A percentile compares a stretch with the other conserved stretches of the same genome.
These are phyloP conservation scores for Neurospora sublineolata DNA, from an alignment of 495 filamentous ascomycete genomes.

Conservation along the genomic window DNA sequence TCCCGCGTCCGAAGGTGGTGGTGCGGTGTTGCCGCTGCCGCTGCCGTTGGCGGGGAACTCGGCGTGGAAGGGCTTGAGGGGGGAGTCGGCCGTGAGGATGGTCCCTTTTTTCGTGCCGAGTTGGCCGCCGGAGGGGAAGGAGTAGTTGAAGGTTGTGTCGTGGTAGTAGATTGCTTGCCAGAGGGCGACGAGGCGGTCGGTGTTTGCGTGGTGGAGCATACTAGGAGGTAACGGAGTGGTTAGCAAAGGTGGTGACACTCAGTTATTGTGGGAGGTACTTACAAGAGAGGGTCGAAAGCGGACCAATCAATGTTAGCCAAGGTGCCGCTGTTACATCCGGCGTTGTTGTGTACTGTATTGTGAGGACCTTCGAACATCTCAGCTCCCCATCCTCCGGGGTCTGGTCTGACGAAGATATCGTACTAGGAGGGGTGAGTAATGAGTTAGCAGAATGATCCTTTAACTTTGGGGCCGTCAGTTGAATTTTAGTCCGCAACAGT, in stretches of 20 bases:
- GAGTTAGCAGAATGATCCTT: neutral
- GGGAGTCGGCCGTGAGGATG: constrained; percentile 25
- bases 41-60: constrained; percentile 3
- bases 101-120: constrained; percentile 20
- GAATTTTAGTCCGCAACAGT: neutral
- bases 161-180: constrained; percentile 29
- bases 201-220: constrained; percentile 34
- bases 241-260: neutral
- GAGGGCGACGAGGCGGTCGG: constrained; percentile 37
- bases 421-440: constrained; percentile 12
- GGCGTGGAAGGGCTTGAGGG: constrained; percentile 36
- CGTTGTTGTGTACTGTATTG: constrained; percentile 21
- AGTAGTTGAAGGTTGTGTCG: constrained; percentile 13
- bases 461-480: neutral
- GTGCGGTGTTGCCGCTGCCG: neutral
- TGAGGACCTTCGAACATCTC: constrained; percentile 28
- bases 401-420: constrained; percentile 21
- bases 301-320: constrained; percentile 20
- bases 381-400: constrained; percentile 11
- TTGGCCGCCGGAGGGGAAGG: constrained; percentile 14
- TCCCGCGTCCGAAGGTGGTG: neutral
- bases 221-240: constrained; percentile 3
- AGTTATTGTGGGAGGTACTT: constrained; percentile 1
- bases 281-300: constrained; percentile 30
- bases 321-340: constrained; percentile 19